Evolutionary conservation across 129 eudicot species (phyloP).

Genomic region (Mikania micrantha): DNA sequence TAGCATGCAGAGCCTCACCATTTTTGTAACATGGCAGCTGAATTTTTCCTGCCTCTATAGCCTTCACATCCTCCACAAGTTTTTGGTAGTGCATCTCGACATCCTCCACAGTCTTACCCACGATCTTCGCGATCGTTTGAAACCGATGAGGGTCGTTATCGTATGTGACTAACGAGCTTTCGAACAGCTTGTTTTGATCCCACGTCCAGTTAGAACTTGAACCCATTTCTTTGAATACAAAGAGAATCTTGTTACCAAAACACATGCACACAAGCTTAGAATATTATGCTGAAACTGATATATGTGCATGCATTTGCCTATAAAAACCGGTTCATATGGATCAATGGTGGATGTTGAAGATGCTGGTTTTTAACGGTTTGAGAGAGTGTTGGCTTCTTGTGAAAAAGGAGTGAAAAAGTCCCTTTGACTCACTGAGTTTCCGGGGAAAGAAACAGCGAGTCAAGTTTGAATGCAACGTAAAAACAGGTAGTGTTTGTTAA

Average conservation of each 20-base stretch:
- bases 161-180: slow-evolving; percentile 49
- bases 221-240: slow-evolving; percentile 35
- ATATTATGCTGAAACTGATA: neutral
- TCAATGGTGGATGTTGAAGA: neutral
- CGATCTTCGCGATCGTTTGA: slow-evolving; percentile 45
- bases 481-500: neutral
- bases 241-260: neutral
- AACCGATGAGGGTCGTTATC: slow-evolving; percentile 62
- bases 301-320: neutral
- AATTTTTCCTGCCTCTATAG: slow-evolving; percentile 51
- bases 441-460: neutral
- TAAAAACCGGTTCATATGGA: neutral
- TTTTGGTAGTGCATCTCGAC: slow-evolving; percentile 55
- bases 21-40: slow-evolving; percentile 43
- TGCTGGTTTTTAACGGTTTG: neutral
- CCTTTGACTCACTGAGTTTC: slow-evolving; percentile 8
- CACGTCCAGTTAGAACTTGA: slow-evolving; percentile 52
- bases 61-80: slow-evolving; percentile 45
- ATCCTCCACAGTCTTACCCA: slow-evolving; percentile 56
- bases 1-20: neutral
- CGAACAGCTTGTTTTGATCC: slow-evolving; percentile 62
- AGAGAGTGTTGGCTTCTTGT: slow-evolving; percentile 15
- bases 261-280: no score
- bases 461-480: slow-evolving; percentile 1
- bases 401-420: neutral